Evolutionary conservation across 164 flowering plant species (phyloP).

Genomic region (Chimonanthus salicifolius): DNA sequence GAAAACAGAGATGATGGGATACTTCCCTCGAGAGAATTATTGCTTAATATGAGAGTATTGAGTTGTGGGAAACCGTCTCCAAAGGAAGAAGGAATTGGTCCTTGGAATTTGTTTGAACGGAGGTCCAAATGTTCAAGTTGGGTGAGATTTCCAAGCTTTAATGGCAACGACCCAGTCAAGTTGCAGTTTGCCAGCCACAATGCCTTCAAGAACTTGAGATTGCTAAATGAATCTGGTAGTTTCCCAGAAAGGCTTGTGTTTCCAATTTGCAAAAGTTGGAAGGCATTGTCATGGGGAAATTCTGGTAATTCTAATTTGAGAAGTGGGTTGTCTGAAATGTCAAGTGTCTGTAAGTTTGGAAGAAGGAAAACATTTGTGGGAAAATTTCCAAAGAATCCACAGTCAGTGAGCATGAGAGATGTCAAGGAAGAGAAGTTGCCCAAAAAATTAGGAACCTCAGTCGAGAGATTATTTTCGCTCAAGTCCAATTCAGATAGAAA

Average conservation of each 20-base stretch:
- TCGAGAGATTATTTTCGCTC: constrained; percentile 6
- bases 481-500: background rate
- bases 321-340: background rate
- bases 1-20: background rate
- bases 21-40: background rate
- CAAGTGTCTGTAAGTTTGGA: background rate
- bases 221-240: constrained; percentile 7
- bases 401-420: background rate
- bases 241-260: background rate
- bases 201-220: constrained; percentile 3
- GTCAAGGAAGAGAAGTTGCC: constrained; percentile 17
- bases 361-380: constrained; percentile 1
- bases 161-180: constrained; percentile 9
- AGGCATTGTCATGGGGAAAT: constrained; percentile 1
- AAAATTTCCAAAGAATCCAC: too few relatives aligned
- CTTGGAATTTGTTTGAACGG: background rate
- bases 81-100: background rate
- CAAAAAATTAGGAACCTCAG: constrained; percentile 8
- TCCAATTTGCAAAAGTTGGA: background rate
- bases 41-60: background rate
- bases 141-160: background rate
- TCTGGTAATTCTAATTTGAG: background rate
- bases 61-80: background rate
- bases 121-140: background rate
- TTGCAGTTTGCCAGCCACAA: background rate